Evolutionary conservation across 2,329 filamentous ascomycete genomes (phyloP).

Genomic region (Paecilomyces formosus): DNA sequence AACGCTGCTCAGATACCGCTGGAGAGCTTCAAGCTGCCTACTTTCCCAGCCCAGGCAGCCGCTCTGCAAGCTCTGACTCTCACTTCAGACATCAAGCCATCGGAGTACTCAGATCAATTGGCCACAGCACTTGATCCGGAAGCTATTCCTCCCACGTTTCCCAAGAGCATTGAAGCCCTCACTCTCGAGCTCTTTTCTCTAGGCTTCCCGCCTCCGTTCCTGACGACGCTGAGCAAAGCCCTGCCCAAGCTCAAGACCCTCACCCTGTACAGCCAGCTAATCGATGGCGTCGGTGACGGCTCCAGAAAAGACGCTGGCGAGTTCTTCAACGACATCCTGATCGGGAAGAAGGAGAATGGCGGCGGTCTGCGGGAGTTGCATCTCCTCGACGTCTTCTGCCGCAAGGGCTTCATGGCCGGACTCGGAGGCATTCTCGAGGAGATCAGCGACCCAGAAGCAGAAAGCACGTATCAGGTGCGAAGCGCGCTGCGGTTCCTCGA

Average conservation of each 20-base stretch:
- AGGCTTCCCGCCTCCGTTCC: slow-evolving; percentile 40
- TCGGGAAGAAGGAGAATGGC: slow-evolving; percentile 13
- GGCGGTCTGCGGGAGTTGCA: slow-evolving; percentile 34
- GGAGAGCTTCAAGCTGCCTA: slow-evolving; percentile 37
- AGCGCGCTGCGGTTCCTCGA: slow-evolving; percentile 37
- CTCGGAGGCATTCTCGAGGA: slow-evolving; percentile 16
- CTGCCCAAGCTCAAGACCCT: slow-evolving; percentile 36
- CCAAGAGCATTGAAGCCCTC: slow-evolving; percentile 33
- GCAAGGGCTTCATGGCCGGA: slow-evolving; percentile 31
- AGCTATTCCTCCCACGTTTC: slow-evolving; percentile 24
- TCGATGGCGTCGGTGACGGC: slow-evolving; percentile 35
- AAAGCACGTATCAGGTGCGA: slow-evolving; percentile 3
- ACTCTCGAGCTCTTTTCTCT: slow-evolving; percentile 44
- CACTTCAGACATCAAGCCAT: slow-evolving; percentile 43
- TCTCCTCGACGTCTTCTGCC: slow-evolving; percentile 41
- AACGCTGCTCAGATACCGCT: slow-evolving; percentile 42
- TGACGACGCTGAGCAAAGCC: slow-evolving; percentile 30
- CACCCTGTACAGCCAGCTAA: slow-evolving; percentile 40
- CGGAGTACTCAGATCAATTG: slow-evolving; percentile 37
- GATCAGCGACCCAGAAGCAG: slow-evolving; percentile 2
- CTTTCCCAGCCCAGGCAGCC: slow-evolving; percentile 38
- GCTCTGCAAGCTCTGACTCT: slow-evolving; percentile 39
- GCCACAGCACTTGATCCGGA: slow-evolving; percentile 15
- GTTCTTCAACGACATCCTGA: slow-evolving; percentile 25
- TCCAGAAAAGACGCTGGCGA: slow-evolving; percentile 31